Evolutionary conservation across 164 flowering plant species (phyloP).

Genomic region (Amborella trichopoda): DNA sequence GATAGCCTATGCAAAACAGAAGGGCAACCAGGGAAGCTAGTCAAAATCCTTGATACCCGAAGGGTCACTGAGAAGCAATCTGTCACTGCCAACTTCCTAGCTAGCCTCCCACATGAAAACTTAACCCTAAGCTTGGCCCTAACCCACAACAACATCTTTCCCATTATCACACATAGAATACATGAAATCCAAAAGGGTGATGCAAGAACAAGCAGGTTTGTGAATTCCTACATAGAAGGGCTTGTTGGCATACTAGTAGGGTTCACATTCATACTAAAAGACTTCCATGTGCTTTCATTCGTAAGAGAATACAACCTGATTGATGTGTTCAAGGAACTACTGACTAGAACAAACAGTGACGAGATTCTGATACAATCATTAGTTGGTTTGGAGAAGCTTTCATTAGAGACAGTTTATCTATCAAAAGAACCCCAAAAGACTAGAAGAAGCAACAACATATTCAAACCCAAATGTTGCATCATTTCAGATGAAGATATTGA

Average conservation of each 20-base stretch:
- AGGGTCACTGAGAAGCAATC: slow-evolving; percentile 47
- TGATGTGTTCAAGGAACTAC: slow-evolving; percentile 40
- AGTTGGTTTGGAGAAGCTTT: slow-evolving; percentile 57
- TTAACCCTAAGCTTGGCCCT: slow-evolving; percentile 59
- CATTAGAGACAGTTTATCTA: slow-evolving; percentile 37
- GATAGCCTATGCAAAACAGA: slow-evolving; percentile 54
- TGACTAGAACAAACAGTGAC: slow-evolving; percentile 42
- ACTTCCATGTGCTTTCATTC: slow-evolving; percentile 31
- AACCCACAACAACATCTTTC: slow-evolving; percentile 24
- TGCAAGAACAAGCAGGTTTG: slow-evolving; percentile 39
- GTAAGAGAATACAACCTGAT: slow-evolving; percentile 44
- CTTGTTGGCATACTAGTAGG: slow-evolving; percentile 66
- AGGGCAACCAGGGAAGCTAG: slow-evolving; percentile 53
- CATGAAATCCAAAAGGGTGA: slow-evolving; percentile 33
- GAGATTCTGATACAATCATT: slow-evolving; percentile 65
- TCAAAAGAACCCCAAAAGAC: slow-evolving; percentile 32
- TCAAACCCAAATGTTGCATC: no score
- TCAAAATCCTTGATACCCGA: slow-evolving; percentile 19
- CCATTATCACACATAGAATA: slow-evolving; percentile 27
- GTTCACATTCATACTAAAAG: slow-evolving; percentile 57
- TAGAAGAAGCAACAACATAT: slow-evolving; percentile 15
- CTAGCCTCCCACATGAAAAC: slow-evolving; percentile 60
- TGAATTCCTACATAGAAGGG: slow-evolving; percentile 50
- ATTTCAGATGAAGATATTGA: slow-evolving; percentile 17
- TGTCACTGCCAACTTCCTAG: slow-evolving; percentile 43